Evolutionary conservation across 805 yeast genomes (phyloP).

Genomic region (Saccharomycopsis babjevae): DNA sequence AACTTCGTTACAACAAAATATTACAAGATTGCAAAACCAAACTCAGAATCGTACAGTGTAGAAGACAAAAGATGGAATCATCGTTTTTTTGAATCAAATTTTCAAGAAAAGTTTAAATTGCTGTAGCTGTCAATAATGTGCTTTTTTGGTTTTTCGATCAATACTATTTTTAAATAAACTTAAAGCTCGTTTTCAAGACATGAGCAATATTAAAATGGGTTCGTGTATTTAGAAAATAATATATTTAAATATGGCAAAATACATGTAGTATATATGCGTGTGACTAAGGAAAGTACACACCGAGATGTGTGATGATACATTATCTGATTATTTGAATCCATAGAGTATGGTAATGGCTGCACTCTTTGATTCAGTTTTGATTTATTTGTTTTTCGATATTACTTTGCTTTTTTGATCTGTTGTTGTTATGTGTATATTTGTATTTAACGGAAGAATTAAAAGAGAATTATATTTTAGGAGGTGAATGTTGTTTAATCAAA

Average conservation of each 20-base stretch:
- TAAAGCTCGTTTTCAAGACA: not conserved
- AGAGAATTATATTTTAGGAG: not conserved
- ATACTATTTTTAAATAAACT: not conserved
- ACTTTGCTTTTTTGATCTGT: not conserved
- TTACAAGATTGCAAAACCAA: too few species aligned
- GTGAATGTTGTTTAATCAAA: slow-evolving; percentile 39
- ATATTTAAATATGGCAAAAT: not conserved
- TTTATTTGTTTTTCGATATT: not conserved
- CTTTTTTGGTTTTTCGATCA: not conserved
- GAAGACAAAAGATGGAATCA: too few species aligned
- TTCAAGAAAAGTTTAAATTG: too few species aligned
- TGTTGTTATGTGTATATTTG: not conserved
- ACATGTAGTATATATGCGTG: not conserved
- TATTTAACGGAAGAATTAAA: not conserved
- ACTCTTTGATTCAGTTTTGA: not conserved
- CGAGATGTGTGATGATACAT: not conserved
- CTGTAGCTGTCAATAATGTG: not conserved
- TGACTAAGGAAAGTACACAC: not conserved
- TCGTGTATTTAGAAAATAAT: not conserved
- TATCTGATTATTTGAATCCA: not conserved
- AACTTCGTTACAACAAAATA: too few species aligned
- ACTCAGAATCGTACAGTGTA: too few species aligned
- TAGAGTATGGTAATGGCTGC: not conserved
- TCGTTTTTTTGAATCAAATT: too few species aligned
- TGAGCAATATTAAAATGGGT: not conserved